Evolutionary conservation across 352 stramenopile species (phyloP).

Genomic region (Phytophthora colocasiae): DNA sequence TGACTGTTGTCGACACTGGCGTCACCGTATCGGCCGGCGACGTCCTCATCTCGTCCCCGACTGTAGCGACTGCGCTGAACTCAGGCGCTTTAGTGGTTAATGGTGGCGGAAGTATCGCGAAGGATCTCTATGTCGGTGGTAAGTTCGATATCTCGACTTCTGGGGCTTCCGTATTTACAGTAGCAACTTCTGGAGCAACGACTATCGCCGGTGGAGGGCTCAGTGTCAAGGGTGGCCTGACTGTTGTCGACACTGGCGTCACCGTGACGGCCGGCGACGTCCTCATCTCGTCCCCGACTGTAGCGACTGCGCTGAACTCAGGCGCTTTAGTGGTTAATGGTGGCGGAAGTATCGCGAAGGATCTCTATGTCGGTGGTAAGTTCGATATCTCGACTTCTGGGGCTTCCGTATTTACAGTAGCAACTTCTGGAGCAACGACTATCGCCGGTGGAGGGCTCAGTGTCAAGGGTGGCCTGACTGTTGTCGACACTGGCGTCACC

Average conservation of each 20-base stretch:
- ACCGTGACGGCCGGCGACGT: too few species aligned
- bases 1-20: not conserved
- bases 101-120: slow-evolving; percentile 45
- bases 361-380: too few species aligned
- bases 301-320: too few species aligned
- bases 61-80: slow-evolving; percentile 6
- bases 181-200: not conserved
- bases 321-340: too few species aligned
- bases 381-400: too few species aligned
- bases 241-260: slow-evolving; percentile 11
- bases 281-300: too few species aligned
- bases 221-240: slow-evolving; percentile 24
- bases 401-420: not conserved
- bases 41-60: slow-evolving; percentile 22
- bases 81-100: slow-evolving; percentile 51
- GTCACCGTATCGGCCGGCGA: not conserved
- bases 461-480: slow-evolving; percentile 32
- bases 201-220: too few species aligned
- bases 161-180: too few species aligned
- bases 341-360: too few species aligned
- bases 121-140: slow-evolving; percentile 12
- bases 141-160: too few species aligned
- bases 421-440: slow-evolving; percentile 27
- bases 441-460: slow-evolving; percentile 28
- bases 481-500: slow-evolving; percentile 29